These are phyloP conservation scores for Adiantum capillusveneris DNA, from an alignment of 75 land plant genomes.

Conservation along the genomic window DNA sequence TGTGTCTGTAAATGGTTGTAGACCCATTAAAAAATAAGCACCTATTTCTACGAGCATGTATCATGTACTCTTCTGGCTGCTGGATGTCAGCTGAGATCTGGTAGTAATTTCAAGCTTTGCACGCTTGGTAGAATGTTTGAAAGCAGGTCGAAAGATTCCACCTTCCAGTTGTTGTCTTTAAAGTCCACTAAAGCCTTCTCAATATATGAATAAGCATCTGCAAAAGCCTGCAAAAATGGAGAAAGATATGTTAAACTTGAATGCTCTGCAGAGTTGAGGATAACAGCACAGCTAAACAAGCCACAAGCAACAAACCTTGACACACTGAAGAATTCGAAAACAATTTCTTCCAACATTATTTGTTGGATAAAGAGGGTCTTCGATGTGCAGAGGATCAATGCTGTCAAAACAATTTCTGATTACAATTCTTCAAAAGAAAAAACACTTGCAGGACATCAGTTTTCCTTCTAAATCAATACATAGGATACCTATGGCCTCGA, in stretches of 20 bases:
- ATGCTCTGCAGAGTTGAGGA: too few species aligned
- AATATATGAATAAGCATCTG: conserved; percentile 73
- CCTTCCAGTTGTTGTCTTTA: conserved; percentile 1
- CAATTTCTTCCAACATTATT: conserved; percentile 97
- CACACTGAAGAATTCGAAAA: conserved; percentile 91
- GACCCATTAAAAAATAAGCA: too few species aligned
- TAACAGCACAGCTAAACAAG: neutral
- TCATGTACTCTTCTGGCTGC: too few species aligned
- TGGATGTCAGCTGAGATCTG: too few species aligned
- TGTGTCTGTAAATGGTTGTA: too few species aligned
- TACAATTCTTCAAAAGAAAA: too few species aligned
- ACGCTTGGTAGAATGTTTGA: conserved; percentile 22
- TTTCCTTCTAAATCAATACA: too few species aligned
- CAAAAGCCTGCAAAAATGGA: conserved; percentile 63
- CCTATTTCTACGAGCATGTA: too few species aligned
- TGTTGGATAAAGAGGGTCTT: conserved; percentile 68
- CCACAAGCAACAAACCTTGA: conserved; percentile 74
- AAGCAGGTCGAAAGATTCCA: conserved; percentile 13
- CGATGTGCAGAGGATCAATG: conserved; percentile 92
- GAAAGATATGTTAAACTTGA: too few species aligned
- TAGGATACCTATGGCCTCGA: conserved; percentile 59
- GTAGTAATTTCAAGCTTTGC: too few species aligned
- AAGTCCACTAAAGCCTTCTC: conserved; percentile 47
- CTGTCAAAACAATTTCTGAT: conserved; percentile 29
- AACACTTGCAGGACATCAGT: too few species aligned